A percentile compares a stretch with the other conserved stretches of the same genome.
Conservation (phyloP, 2,329 filamentous ascomycete genomes). For the Alternaria consortialis region DNA sequence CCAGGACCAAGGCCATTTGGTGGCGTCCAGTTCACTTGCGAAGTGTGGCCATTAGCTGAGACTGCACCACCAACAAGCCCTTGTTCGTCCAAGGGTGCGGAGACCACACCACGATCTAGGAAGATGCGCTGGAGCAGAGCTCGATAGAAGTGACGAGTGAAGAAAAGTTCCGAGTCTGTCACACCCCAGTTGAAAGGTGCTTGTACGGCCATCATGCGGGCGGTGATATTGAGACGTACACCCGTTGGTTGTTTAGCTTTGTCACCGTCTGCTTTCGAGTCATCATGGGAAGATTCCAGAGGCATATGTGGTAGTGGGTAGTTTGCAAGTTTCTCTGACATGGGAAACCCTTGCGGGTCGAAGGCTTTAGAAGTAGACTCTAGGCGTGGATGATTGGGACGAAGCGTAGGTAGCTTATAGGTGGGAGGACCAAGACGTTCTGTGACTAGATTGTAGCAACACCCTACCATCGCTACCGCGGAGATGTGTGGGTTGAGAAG, state of each 20-base stretch:
- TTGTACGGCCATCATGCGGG: slow-evolving; percentile 97
- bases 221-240: slow-evolving; percentile 90
- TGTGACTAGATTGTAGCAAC: slow-evolving; percentile 96
- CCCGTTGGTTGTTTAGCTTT: slow-evolving; percentile 55
- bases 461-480: slow-evolving; percentile 95
- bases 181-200: slow-evolving; percentile 91
- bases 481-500: slow-evolving; percentile 83
- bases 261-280: slow-evolving; percentile 18
- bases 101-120: slow-evolving; percentile 81
- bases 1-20: slow-evolving; percentile 59
- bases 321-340: slow-evolving; percentile 75
- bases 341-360: slow-evolving; percentile 92
- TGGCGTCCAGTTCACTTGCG: slow-evolving; percentile 47
- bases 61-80: slow-evolving; percentile 51
- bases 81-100: slow-evolving; percentile 56
- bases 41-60: slow-evolving; percentile 44
- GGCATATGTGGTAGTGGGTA: slow-evolving; percentile 48
- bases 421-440: slow-evolving; percentile 87
- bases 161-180: slow-evolving; percentile 84
- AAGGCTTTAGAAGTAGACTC: slow-evolving; percentile 73
- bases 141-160: slow-evolving; percentile 91
- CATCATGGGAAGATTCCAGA: slow-evolving; percentile 3
- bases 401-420: slow-evolving; percentile 81
- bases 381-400: slow-evolving; percentile 76
- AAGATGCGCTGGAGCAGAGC: slow-evolving; percentile 92